A percentile compares a stretch with the other conserved stretches of the same genome.
phyloP scores from a whole-genome alignment of 2,329 filamentous ascomycete genomes.

The Cladophialophora bantiana region DNA sequence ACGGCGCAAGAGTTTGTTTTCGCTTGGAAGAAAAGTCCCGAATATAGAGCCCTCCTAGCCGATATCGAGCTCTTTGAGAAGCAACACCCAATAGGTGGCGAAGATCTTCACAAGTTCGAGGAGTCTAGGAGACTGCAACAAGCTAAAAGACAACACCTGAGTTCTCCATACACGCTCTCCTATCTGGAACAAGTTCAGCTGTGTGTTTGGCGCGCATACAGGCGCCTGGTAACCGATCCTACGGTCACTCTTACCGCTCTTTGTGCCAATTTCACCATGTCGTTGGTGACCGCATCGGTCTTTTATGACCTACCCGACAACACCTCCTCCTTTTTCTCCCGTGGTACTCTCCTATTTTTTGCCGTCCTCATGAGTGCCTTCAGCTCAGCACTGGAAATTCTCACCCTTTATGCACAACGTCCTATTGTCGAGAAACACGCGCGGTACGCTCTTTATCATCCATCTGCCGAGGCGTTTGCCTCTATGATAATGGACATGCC shows the following conservation, averaged over 20 bases:
- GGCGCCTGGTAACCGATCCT: conserved; percentile 71
- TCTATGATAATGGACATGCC: conserved; percentile 87
- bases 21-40: conserved; percentile 62
- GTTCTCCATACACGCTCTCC: conserved; percentile 63
- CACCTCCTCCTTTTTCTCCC: conserved; percentile 68
- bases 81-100: conserved; percentile 52
- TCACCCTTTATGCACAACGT: conserved; percentile 83
- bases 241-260: conserved; percentile 70
- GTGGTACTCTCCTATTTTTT: conserved; percentile 70
- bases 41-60: conserved; percentile 51
- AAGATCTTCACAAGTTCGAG: conserved; percentile 50
- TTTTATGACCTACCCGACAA: conserved; percentile 70
- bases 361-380: conserved; percentile 68
- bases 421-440: conserved; percentile 91
- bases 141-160: conserved; percentile 54
- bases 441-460: conserved; percentile 87
- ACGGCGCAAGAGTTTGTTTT: conserved; percentile 69
- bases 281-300: conserved; percentile 69
- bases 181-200: conserved; percentile 64
- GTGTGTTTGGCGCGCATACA: conserved; percentile 67
- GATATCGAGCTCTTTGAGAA: conserved; percentile 55
- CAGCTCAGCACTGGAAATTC: conserved; percentile 70
- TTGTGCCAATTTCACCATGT: conserved; percentile 56
- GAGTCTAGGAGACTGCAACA: conserved; percentile 53
- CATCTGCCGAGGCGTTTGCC: conserved; percentile 84